Evolutionary conservation across 176 grass and related monocot genomes (phyloP), one percentile per base, ranked within the genome.

Genomic region (Triticum urartu): DNA sequence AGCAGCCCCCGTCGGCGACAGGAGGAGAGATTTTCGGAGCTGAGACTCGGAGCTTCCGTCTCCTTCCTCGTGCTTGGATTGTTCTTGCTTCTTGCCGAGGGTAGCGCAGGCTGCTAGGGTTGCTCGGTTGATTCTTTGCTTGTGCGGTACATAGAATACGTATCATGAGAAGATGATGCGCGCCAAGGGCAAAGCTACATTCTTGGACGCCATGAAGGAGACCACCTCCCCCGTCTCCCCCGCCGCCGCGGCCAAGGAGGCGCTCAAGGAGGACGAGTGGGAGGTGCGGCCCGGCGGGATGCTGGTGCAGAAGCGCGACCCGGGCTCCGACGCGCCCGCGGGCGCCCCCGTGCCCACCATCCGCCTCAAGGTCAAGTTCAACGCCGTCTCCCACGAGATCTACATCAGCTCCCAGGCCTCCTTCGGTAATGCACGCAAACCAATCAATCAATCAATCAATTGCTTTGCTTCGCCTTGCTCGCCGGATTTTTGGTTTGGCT

Each of bases 361-460:
- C 75, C 88, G 97, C 68, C 90, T 99, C 77, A 96, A 94, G 92
- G 97, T 99, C 68, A 99, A 97, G 90, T 89, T 91, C 81, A 88
- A 86, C 85, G 92, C 80, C 64, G 83, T 87, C 33, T 85, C 76
- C 90, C 97, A 94, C 88, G 97, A 99, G 92, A 94, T 99, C 90
- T 94, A 94, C 89, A 92, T 99, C 90, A 93, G 79, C 83, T 88
- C 94, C 13, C 92, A 97, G 85, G 94, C 94, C 0, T 91, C 97
- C 40, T 99, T 99, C 86, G 97, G 97, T 98, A 88, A 86, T 69
- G 68, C 85, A 52, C 50, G 50, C 50, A 0, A 52, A 17, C 2
- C 48, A 54, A 30, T 30, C 28, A 52, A 52, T 1, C 48, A 54
- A 47, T 13, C 39, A 52, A 52, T 17, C 12, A 12, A 13, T 52